Base-by-base conservation (phyloP, 1,284 basidiomycete genomes). In the Amylostereum chailletii region DNA sequence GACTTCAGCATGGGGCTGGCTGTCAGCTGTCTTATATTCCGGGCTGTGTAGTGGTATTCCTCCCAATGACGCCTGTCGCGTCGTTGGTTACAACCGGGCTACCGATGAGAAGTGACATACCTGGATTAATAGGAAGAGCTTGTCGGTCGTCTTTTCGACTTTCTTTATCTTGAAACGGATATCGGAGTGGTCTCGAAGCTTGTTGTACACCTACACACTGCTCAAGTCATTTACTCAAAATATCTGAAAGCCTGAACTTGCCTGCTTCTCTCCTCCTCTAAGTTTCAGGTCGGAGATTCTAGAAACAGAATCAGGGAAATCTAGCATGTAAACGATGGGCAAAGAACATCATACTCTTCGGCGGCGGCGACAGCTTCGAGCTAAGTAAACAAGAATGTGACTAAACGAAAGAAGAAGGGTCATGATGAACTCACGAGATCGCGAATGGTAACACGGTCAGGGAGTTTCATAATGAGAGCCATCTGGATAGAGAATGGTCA, bases 161-260 rank as follows among this genome's bases (percentile, higher is more conserved):
- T 82, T 89, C 65, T 79, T 80, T 7, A 82, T 65, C 50, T 77
- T 72, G 62, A 77, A 90, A 2, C 88, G 81, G 51, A 89, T 86
- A 53, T 89, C 86, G 32, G 71, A 68, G 53, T 90, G 81, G 46
- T 70, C 73, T 49, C 76, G 71, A 46, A 90, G 69, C 57, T 77
- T 82, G 58, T 83, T 85, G 56, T 81, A 82, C 44, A 77, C 65
- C 78, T 80, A 47, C 27, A 42, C 7, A 46, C 11, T 51, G 68
- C 72, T 50, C 2, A 39, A 7, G 9, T 33, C 41, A 27, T 9
- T 10, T 26, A n/a, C 46, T 5, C n/a, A 42, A 32, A 43, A 19
- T 19, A 19, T 19, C 19, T 19, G 19, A 19, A 19, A 19, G 19
- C 19, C 19, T 19, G 19, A 19, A 19, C 19, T 49, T 47, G 82